Conservation (phyloP, 768 basidiomycete genomes). For the Asterophora parasitica region DNA sequence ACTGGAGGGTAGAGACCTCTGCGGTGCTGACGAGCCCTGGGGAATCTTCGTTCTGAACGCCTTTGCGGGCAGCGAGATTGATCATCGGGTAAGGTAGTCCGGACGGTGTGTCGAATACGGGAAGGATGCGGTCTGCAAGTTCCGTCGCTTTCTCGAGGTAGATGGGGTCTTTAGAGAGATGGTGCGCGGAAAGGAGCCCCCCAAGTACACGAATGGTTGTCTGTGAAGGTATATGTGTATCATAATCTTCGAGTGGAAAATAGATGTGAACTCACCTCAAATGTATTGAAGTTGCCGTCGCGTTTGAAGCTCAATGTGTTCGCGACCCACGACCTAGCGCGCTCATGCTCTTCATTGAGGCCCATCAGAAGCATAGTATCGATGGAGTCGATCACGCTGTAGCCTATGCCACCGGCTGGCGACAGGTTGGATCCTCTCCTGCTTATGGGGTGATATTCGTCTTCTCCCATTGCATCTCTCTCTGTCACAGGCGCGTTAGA, state of each 20-base stretch:
- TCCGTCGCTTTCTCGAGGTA: constrained; percentile 77
- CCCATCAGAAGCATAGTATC: constrained; percentile 89
- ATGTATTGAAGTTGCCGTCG: constrained; percentile 79
- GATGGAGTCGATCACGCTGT: constrained; percentile 82
- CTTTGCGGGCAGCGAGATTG: constrained; percentile 62
- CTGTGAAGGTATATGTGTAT: constrained; percentile 30
- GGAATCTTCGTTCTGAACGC: constrained; percentile 56
- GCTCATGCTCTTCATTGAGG: constrained; percentile 68
- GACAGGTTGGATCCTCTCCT: constrained; percentile 75
- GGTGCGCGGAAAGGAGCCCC: constrained; percentile 82
- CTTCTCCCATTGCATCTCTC: constrained; percentile 84
- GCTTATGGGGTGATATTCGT: constrained; percentile 88
- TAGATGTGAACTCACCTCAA: constrained; percentile 61
- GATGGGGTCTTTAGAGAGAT: constrained; percentile 61
- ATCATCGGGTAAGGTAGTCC: constrained; percentile 80
- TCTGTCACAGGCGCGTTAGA: constrained; percentile 40
- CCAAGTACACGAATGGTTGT: constrained; percentile 92
- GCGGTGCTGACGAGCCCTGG: constrained; percentile 69
- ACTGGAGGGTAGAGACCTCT: constrained; percentile 83
- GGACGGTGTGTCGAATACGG: constrained; percentile 74
- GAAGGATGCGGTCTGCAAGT: constrained; percentile 80
- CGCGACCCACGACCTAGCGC: constrained; percentile 76
- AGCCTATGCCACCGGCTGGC: constrained; percentile 76
- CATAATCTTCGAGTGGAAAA: neutral
- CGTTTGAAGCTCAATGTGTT: constrained; percentile 68